Conservation (phyloP, 2,329 filamentous ascomycete species). For the Phialophora verrucosa region DNA sequence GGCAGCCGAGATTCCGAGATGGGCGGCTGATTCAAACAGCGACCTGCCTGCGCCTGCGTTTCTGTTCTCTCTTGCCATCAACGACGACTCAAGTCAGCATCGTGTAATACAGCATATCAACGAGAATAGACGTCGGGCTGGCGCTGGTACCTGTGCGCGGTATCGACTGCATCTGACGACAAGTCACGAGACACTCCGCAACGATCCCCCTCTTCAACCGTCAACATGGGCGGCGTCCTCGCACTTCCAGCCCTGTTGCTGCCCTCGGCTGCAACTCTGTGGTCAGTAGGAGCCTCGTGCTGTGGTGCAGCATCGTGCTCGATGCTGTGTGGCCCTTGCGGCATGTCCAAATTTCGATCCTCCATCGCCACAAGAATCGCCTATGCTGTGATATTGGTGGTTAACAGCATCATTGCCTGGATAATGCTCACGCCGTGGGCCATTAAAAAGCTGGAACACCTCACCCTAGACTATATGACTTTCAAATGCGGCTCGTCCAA, state of each 20-base stretch:
- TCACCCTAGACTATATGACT: constrained; percentile 94
- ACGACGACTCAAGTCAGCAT: constrained; percentile 14
- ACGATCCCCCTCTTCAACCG: neutral
- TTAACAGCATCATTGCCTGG: constrained; percentile 98
- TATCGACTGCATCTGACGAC: constrained; percentile 5
- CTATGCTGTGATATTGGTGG: constrained; percentile 88
- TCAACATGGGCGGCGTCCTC: constrained; percentile 83
- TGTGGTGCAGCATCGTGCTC: constrained; percentile 97
- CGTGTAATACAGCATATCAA: neutral
- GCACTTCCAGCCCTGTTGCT: constrained; percentile 88
- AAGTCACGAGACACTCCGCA: constrained; percentile 2
- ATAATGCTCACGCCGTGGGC: constrained; percentile 99
- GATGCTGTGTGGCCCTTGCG: constrained; percentile 92
- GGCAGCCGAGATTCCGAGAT: neutral
- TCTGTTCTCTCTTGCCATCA: constrained; percentile 1
- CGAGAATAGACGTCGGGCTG: neutral
- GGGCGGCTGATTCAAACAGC: neutral
- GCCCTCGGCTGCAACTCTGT: constrained; percentile 81
- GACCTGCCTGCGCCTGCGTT: neutral
- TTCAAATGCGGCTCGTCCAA: constrained; percentile 83
- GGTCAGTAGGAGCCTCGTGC: constrained; percentile 84
- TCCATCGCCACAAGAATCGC: constrained; percentile 97
- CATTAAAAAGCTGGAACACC: constrained; percentile 88
- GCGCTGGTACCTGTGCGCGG: neutral
- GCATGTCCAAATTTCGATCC: constrained; percentile 97